Base-by-base conservation (phyloP, 345 rosid genomes). In the Microthlaspi erraticum region DNA sequence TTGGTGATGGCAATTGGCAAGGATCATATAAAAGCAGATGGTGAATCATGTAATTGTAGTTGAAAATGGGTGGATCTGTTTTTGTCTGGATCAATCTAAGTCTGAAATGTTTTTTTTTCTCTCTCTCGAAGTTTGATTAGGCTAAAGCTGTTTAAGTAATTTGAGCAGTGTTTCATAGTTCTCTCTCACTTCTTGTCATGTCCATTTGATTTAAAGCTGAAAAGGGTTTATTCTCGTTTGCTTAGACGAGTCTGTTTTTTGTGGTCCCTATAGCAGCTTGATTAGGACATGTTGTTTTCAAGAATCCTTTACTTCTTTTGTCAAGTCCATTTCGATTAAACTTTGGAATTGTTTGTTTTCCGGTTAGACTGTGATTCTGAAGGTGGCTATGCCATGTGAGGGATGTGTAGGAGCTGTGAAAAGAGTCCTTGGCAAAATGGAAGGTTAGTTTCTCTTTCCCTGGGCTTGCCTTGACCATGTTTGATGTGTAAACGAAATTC, bases 331-430 rank as follows among this genome's bases (percentile, higher is more conserved):
- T 56, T 72, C 46, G 7, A 7, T 23, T 23, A 20, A 26, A 26
- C 20, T 43, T 33, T 16, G 0, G 14, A 13, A 41, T 33, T 62
- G 38, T 57, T 36, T 68, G 58, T 74, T 72, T 51, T 23, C 16
- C 43, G 64, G 73, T 71, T 87, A 92, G 96, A 89, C 91, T 9
- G 88, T 85, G 62, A 87, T 89, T 67, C 87, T 89, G 37, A 88
- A 82, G 81, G 98, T 90, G 69, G 90, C 82, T 13, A 90, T 92
- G 98, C 80, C 98, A 64, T 92, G 95, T 6, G 75, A 81, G 51
- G 96, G 95, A 72, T 90, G 96, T 5, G 82, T 74, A 5, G 98
- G 95, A 54, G 90, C 98, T 60, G 96, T 92, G 66, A 85, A 82
- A 78, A 81, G 98, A 81, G 98, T 90, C 61, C 71, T 90, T 41